A percentile compares a stretch with the other conserved stretches of the same genome.
These are phyloP conservation scores for Penicillium sp. DNA, from an alignment of 2,329 filamentous ascomycete species.

Conservation along the genomic window DNA sequence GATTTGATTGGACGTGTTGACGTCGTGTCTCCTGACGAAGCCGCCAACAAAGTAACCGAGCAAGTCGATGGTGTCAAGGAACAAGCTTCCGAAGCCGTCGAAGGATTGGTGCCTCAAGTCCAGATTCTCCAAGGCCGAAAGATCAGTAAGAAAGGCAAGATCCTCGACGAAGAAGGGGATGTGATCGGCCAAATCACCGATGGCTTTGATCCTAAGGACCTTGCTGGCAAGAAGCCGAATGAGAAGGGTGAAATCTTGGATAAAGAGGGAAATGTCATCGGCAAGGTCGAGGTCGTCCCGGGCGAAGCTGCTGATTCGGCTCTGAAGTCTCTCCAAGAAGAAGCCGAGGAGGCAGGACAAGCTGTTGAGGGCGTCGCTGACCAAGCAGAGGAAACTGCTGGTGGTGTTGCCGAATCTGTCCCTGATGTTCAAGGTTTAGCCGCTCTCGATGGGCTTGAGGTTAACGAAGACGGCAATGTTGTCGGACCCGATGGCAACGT, in stretches of 20 bases:
- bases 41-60: slow-evolving; percentile 23
- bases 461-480: slow-evolving; percentile 27
- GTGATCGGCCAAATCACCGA: slow-evolving; percentile 37
- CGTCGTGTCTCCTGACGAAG: slow-evolving; percentile 21
- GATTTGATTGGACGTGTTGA: slow-evolving; percentile 29
- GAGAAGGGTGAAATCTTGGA: slow-evolving; percentile 43
- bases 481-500: slow-evolving; percentile 17
- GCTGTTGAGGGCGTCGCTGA: slow-evolving; percentile 22
- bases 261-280: slow-evolving; percentile 30
- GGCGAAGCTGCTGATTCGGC: slow-evolving; percentile 13
- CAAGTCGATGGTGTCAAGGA: slow-evolving; percentile 25
- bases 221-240: slow-evolving; percentile 39
- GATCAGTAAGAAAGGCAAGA: slow-evolving; percentile 36
- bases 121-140: slow-evolving; percentile 12
- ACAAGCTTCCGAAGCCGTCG: slow-evolving; percentile 25
- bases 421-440: not conserved
- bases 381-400: slow-evolving; percentile 17
- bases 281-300: slow-evolving; percentile 21
- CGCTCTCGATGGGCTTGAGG: slow-evolving; percentile 22
- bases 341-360: slow-evolving; percentile 29
- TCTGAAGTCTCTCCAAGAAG: slow-evolving; percentile 25
- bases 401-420: not conserved
- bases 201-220: slow-evolving; percentile 34
- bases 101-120: slow-evolving; percentile 22
- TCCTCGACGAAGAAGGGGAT: slow-evolving; percentile 45